Base-by-base conservation (phyloP, 805 yeast species). In the Kregervanrija pseudodelftensis region DNA sequence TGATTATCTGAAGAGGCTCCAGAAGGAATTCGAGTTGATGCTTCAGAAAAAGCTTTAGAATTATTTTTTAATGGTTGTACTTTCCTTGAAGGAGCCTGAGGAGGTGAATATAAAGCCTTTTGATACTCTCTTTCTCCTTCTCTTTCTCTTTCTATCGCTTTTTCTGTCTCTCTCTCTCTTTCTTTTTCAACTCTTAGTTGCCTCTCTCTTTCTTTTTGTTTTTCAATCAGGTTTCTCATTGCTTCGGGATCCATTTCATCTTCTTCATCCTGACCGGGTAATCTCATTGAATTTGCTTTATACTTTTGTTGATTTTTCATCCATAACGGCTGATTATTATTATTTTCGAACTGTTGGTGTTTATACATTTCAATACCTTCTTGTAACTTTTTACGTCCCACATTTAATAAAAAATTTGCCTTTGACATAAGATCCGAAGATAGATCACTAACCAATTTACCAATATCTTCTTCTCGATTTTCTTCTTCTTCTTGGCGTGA, bases 321-420 rank as follows among this genome's bases (percentile, higher is more conserved):
- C 95, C 95, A 86, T 1, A 81, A 77, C 0, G 95, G 95, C 50
- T 66, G 57, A 40, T 62, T 60, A 36, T 61, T 59, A 37, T 56
- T 57, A 11, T 57, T 57, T 37, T 58, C 54, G 45, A 59, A 42
- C 35, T 50, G 61, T 37, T 61, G 62, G 33, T 59, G 61, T 49
- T 75, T 76, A 52, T 81, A 76, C 56, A 74, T 76, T 42, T 77
- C 84, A 30, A 82, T 65, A 36, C 84, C 85, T 52, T 77, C 76
- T 49, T 77, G 75, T 10, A 84, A 68, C 33, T 80, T 79, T 46
- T 79, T 70, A 43, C 73, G 69, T 1, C 89, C 84, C 49, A 77
- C 73, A 42, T 76, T 71, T 51, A 81, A 72, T 40, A 81, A 61
- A 37, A 68, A 66, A 11, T 81, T 73, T 1, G 90, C 91, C 45